A percentile compares a stretch with the other conserved stretches of the same genome.
Conservation (phyloP, 495 filamentous ascomycete species). For the Hypoxylon fuscum region DNA sequence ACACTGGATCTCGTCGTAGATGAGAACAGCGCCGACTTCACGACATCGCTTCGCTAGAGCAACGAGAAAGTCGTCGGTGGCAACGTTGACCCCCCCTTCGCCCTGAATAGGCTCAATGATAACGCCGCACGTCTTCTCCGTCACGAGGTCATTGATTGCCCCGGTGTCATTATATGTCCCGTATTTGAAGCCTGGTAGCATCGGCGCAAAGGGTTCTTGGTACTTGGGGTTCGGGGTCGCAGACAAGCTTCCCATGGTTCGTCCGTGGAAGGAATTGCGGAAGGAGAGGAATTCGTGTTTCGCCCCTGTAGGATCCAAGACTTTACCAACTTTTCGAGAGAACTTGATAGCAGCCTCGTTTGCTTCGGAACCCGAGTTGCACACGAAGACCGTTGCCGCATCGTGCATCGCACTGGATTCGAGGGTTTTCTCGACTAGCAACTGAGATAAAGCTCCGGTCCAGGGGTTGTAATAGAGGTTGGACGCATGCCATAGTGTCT, state of each 20-base stretch:
- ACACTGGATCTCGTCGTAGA: constrained; percentile 98
- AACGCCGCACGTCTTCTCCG: constrained; percentile 88
- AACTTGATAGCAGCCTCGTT: constrained; percentile 99
- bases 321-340: constrained; percentile 86
- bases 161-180: constrained; percentile 84
- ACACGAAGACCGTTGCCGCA: constrained; percentile 86
- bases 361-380: constrained; percentile 93
- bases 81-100: constrained; percentile 90
- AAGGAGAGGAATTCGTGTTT: constrained; percentile 92
- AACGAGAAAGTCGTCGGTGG: constrained; percentile 79
- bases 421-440: constrained; percentile 81
- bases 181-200: constrained; percentile 92
- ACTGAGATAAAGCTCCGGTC: constrained; percentile 84
- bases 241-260: constrained; percentile 90
- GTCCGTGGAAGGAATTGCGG: constrained; percentile 90
- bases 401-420: constrained; percentile 81
- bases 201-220: constrained; percentile 91
- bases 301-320: constrained; percentile 70
- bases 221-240: constrained; percentile 99
- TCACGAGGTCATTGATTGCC: constrained; percentile 75
- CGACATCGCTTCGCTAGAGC: constrained; percentile 82
- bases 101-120: constrained; percentile 98
- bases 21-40: constrained; percentile 86
- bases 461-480: constrained; percentile 97
- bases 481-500: constrained; percentile 85